Conservation (phyloP, 2,329 filamentous ascomycete genomes). For the Aspergillus novoparasiticus region DNA sequence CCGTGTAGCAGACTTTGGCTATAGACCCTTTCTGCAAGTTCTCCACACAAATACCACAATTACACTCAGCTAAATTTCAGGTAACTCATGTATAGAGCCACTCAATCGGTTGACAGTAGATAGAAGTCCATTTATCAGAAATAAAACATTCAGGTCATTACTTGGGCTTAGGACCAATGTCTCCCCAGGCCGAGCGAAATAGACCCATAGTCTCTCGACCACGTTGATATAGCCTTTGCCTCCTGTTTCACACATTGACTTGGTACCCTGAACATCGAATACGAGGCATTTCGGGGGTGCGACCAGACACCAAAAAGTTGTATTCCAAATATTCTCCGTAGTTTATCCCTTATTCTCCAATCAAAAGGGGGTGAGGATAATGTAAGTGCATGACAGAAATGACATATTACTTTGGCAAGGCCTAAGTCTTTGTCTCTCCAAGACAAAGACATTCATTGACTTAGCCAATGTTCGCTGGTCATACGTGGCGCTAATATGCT, state of each 20-base stretch:
- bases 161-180: not conserved
- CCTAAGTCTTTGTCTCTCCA: too few species aligned
- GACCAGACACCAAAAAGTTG: not conserved
- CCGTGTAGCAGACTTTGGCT: not conserved
- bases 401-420: not conserved
- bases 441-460: too few species aligned
- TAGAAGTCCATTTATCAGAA: not conserved
- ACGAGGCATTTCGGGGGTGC: not conserved
- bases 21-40: not conserved
- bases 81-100: not conserved
- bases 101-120: fast-evolving
- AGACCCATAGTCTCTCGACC: too few species aligned
- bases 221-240: not conserved
- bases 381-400: not conserved
- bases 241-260: not conserved
- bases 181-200: not conserved
- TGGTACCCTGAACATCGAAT: not conserved
- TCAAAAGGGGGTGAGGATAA: too few species aligned
- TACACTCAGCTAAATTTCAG: not conserved
- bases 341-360: too few species aligned
- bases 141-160: fast-evolving
- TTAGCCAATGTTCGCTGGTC: too few species aligned
- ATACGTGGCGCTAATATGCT: not conserved
- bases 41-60: not conserved
- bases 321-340: too few species aligned